Evolutionary conservation across 2,329 filamentous ascomycete species (phyloP).

Genomic region (Fusarium sp.): DNA sequence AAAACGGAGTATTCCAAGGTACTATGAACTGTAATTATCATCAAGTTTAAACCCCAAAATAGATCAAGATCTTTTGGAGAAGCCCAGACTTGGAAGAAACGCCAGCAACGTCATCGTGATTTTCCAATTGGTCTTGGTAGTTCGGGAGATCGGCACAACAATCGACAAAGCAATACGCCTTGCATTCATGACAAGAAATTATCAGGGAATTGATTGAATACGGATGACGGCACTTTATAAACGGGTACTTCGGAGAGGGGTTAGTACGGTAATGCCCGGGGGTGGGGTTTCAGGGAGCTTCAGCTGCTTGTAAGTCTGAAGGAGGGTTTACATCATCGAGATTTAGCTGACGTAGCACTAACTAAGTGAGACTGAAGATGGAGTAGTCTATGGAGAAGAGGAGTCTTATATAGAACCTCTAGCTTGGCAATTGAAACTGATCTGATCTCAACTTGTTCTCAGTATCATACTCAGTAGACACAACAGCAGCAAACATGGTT

Average conservation of each 20-base stretch:
- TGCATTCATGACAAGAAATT: not conserved
- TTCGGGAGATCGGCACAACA: constrained; percentile 34
- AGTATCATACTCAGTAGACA: not conserved
- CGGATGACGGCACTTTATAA: constrained; percentile 20
- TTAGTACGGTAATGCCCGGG: not conserved
- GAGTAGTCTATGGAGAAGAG: not conserved
- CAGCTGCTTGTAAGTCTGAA: not conserved
- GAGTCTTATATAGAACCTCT: constrained; percentile 1
- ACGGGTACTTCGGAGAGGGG: constrained; percentile 25
- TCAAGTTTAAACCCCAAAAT: constrained; percentile 9
- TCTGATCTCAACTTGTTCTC: not conserved
- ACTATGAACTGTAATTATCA: not conserved
- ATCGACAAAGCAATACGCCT: not conserved
- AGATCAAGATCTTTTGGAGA: not conserved
- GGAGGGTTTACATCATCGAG: constrained; percentile 43
- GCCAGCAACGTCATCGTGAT: constrained; percentile 36
- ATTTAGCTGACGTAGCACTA: constrained; percentile 24
- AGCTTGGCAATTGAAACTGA: not conserved
- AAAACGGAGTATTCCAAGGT: not conserved
- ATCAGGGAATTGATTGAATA: constrained; percentile 18
- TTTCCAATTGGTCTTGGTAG: not conserved
- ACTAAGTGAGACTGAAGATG: not conserved
- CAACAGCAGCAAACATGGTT: constrained; percentile 55
- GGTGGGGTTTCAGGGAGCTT: constrained; percentile 16
- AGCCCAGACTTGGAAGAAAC: not conserved